Evolutionary conservation across 345 rosid species (phyloP).

Genomic region (Heritiera littoralis): DNA sequence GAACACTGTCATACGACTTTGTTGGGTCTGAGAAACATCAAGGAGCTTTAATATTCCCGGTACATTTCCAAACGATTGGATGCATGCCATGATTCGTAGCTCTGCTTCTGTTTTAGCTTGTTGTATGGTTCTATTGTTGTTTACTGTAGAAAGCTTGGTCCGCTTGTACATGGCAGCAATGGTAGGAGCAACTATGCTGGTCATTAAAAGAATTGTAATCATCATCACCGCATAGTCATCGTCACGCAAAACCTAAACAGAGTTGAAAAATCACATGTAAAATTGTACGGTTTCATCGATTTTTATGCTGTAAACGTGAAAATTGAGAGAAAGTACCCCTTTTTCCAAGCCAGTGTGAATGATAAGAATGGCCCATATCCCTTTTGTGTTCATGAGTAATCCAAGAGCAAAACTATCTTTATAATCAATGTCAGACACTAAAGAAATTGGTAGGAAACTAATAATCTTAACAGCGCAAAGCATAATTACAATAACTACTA

Average conservation of each 20-base stretch:
- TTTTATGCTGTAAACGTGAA: neutral
- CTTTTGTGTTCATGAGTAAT: conserved; percentile 86
- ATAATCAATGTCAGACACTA: conserved; percentile 56
- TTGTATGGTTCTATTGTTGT: conserved; percentile 68
- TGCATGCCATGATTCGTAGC: conserved; percentile 59
- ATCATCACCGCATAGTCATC: conserved; percentile 76
- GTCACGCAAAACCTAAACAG: conserved; percentile 63
- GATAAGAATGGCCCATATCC: conserved; percentile 81
- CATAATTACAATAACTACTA: conserved; percentile 48
- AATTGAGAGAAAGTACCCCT: conserved; percentile 41
- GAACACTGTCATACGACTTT: conserved; percentile 59
- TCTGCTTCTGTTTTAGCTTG: conserved; percentile 62
- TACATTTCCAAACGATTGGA: conserved; percentile 77
- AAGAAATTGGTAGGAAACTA: conserved; percentile 54
- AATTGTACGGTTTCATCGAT: neutral
- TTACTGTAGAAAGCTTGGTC: conserved; percentile 48
- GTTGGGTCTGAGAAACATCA: conserved; percentile 68
- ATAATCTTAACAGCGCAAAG: conserved; percentile 63
- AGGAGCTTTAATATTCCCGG: conserved; percentile 82
- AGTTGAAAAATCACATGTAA: neutral
- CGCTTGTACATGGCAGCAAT: conserved; percentile 63
- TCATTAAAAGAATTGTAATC: conserved; percentile 67
- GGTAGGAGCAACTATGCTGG: conserved; percentile 64
- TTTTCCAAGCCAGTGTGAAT: conserved; percentile 88
- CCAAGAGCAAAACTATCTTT: conserved; percentile 87